Evolutionary conservation across 371 early-diverging fungal species (phyloP).

Genomic region (Vairimorpha ceranae): DNA sequence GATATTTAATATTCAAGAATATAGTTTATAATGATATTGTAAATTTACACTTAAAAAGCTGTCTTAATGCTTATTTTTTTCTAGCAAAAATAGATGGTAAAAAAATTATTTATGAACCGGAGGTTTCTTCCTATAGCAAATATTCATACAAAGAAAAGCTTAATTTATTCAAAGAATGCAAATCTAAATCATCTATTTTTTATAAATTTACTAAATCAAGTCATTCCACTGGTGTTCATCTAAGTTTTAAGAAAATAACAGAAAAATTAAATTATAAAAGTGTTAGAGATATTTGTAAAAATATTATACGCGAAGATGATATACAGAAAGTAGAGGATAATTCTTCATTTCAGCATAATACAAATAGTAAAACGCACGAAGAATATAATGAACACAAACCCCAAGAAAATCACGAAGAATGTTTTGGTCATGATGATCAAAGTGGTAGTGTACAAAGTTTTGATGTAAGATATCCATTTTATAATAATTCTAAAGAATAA

Average conservation of each 20-base stretch:
- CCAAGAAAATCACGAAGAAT: not conserved
- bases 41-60: not conserved
- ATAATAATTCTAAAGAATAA: no score
- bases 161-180: not conserved
- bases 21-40: not conserved
- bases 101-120: no score
- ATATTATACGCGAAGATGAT: not conserved
- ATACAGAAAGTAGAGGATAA: not conserved
- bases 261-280: not conserved
- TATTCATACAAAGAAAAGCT: not conserved
- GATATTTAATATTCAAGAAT: not conserved
- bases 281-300: not conserved
- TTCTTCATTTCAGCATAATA: no score
- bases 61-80: not conserved
- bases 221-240: not conserved
- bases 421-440: not conserved
- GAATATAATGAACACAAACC: not conserved
- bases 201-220: not conserved
- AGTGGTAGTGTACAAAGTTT: not conserved
- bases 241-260: not conserved
- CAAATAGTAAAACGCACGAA: not conserved
- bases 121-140: not conserved
- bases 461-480: not conserved
- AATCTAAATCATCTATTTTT: not conserved
- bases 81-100: not conserved